phyloP scores from a whole-genome alignment of 2,329 filamentous ascomycete species.

The Cladophialophora immunda region DNA sequence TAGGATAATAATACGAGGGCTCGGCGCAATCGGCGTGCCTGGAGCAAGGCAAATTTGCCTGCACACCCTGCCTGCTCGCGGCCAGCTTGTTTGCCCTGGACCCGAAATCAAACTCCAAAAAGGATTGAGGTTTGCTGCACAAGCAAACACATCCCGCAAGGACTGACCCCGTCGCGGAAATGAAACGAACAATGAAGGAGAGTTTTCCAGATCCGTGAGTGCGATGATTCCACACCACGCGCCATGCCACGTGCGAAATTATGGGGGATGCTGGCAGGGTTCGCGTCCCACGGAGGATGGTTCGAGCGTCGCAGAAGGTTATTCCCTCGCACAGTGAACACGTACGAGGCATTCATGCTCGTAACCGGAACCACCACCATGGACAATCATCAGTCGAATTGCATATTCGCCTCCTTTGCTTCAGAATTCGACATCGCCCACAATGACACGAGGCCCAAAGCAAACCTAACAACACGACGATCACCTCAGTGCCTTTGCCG shows the following conservation, averaged over 20 bases:
- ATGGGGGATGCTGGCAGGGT: not conserved
- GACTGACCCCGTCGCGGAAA: not conserved
- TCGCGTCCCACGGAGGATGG: not conserved
- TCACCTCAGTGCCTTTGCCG: not conserved
- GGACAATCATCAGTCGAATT: not conserved
- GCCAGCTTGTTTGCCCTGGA: not conserved
- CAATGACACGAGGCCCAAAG: not conserved
- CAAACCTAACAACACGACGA: not conserved
- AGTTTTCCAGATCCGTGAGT: not conserved
- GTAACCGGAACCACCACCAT: not conserved
- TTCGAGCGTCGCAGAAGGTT: not conserved
- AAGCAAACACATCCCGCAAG: not conserved
- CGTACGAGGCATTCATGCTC: not conserved
- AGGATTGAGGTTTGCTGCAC: not conserved
- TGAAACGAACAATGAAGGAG: not conserved
- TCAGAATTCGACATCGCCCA: not conserved
- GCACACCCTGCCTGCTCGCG: not conserved
- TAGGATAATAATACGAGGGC: not conserved
- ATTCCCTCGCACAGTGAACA: not conserved
- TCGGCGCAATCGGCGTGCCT: not conserved
- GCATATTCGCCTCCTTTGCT: not conserved
- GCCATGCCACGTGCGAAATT: conserved; percentile 1
- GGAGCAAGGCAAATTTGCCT: not conserved
- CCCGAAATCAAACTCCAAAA: not conserved
- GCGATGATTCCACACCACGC: not conserved